Base-by-base conservation (phyloP, 495 filamentous ascomycete species). In the Talaromyces liani region DNA sequence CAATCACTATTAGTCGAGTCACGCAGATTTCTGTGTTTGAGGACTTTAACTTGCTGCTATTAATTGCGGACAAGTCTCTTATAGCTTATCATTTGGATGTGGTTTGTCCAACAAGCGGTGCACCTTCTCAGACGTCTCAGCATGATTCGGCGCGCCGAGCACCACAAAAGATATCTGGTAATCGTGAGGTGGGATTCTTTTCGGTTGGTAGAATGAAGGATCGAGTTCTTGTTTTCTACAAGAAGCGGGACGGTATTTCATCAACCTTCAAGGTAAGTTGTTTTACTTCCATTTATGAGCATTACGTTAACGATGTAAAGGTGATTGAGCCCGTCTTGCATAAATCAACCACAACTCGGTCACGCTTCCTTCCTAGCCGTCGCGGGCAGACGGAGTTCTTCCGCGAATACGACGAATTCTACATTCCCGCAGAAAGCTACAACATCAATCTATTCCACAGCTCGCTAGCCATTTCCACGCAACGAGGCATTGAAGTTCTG, bases 321-420 rank as follows among this genome's bases (percentile, higher is more conserved):
- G 90, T 97, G 25, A 87, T 99, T 22, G 94, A 99, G 70, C 94
- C 94, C 4, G 88, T 99, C 47, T 89, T 92, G 69, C 91, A 97
- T 63, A 96, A 96, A 69, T 78, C 79, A 29, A 64, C 78, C 0
- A 70, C 72, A 8, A 78, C 65, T 65, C 89, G 87, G 64, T 82
- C 82, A 24, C 85, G 90, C 8, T 79, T 96, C 45, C 89, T 87
- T 67, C 82, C 84, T 31, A 77, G 84, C 1, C 78, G 78, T 39
- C 82, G 82, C 27, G 91, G 92, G 12, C 86, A 83, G 63, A 97
- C 94, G 4, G 94, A 98, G 68, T 94, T 93, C 72, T 98, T 97
- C 86, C 87, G 95, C 65, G 94, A 98, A 69, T 99, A 91, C 69
- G 94, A 97, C 76, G 93, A 97, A 61, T 99, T 99, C 75, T 99